Evolutionary conservation across 257 asterid species (phyloP), one percentile per base, ranked within the genome.

Genomic region (Nyctanthes arbortristis): DNA sequence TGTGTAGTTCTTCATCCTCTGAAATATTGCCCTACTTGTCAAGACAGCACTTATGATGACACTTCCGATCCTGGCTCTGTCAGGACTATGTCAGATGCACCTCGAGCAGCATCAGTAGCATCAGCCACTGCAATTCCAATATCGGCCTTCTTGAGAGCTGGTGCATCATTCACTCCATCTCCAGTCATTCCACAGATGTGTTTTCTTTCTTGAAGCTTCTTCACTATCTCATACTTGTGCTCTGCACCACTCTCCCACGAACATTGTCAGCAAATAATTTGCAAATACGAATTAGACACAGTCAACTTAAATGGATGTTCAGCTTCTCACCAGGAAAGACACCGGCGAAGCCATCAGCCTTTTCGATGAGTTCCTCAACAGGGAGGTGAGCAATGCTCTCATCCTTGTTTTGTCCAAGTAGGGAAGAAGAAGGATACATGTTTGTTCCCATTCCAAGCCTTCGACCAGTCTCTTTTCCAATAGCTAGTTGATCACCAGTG

Each of bases 41-140:
- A 82, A 36, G 10, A 82, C 87, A 7, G 87, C 87, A 29, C 87
- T 78, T 14, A 82, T 64, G 33, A 82, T 82, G 52, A 82, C 87
- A 54, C 87, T 82, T 10, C n/a, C n/a, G 79, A 63, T 40, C 87
- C 87, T 35, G 84, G 84, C 73, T 82, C 80, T 0, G 87, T 82
- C 25, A 82, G 55, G 56, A 82, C 87, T 35, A 78, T 82, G 70
- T 82, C 87, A 1, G 87, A 82, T 16, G 87, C 87, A 22, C 87
- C 20, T 9, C 87, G 81, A 55, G 87, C 87, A 29, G 87, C 87
- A 34, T 82, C 87, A 0, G 84, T 79, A 25, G 87, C 87, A 31
- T 82, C 87, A 11, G 87, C 87, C 54, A 82, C 87, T 14, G 87
- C 87, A 32, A 82, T 82, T 20, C 87, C 87, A n/a, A 82, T 82